Base-by-base conservation (phyloP, 2,329 filamentous ascomycete species). In the Arthroderma uncinatum region DNA sequence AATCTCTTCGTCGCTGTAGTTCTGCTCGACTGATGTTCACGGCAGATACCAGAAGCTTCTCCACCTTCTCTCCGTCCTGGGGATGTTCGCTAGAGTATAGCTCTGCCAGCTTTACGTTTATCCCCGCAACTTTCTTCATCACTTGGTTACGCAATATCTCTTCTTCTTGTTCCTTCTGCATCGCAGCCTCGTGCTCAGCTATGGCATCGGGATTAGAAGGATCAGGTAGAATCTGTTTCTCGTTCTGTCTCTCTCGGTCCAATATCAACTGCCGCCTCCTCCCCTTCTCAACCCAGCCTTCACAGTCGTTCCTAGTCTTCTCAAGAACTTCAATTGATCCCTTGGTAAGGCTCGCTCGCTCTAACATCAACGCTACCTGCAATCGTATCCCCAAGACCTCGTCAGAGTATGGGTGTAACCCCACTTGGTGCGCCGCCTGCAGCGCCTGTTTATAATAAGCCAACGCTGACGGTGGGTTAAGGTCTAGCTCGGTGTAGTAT, bases 301-400 rank as follows among this genome's bases (percentile, higher is more conserved):
- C 63, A 63, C 85, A 86, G 67, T 95, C 89, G 4, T 70, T 72
- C 61, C 85, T 79, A 42, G 94, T 78, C n/a, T 83, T 80, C 70
- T 95, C 88, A 33, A 96, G 74, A 2, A 95, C 83, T 53, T 88
- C 81, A 58, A 88, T 84, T 0, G 90, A 83, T 58, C 84, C 81
- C 21, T 81, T 77, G 66, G 84, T 84, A 64, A 86, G 82, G 33
- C 84, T 79, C 14, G 88, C 81, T 66, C 86, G 85, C 71, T 96
- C 89, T 61, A 95, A 78, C 78, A 95, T 83, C 8, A 80, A 79
- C 1, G 89, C 84, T 7, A 95, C 78, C 68, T 91, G 84, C 54
- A 97, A 84, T 67, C 90, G 89, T 55, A 97, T 84, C 7, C 93
- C 93, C 63, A 96, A 79, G 34, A 96, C 85, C 69, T 96, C 91